These are phyloP conservation scores for Diaporthe sp. DNA, from an alignment of 2,329 filamentous ascomycete genomes.

Conservation along the genomic window DNA sequence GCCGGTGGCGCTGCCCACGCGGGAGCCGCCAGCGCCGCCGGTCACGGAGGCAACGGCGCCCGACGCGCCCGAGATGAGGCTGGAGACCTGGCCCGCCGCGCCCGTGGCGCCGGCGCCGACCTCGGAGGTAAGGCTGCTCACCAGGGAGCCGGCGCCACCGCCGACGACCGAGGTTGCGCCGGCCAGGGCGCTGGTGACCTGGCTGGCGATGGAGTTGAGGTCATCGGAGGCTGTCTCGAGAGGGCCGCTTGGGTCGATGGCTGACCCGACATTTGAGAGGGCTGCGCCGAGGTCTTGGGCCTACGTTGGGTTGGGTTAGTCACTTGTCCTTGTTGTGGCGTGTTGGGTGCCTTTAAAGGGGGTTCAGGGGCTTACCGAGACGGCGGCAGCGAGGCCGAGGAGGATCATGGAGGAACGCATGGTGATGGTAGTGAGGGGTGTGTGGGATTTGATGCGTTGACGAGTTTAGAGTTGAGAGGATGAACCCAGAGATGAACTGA, in stretches of 20 bases:
- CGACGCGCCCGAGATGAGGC: background rate
- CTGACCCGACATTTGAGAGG: constrained; percentile 8
- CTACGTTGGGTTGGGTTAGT: constrained; percentile 24
- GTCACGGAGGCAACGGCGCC: constrained; percentile 6
- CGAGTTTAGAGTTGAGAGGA: constrained; percentile 4
- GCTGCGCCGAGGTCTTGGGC: constrained; percentile 41
- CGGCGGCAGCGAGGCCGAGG: constrained; percentile 50
- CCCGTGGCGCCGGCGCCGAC: constrained; percentile 45
- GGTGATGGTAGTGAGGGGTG: constrained; percentile 26
- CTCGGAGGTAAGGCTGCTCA: constrained; percentile 37
- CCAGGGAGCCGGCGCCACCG: constrained; percentile 19
- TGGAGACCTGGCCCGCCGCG: constrained; percentile 30
- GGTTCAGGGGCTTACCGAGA: constrained; percentile 46
- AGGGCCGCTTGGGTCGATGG: constrained; percentile 30
- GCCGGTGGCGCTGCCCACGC: constrained; percentile 8
- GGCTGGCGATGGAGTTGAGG: constrained; percentile 24
- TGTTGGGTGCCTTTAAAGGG: background rate
- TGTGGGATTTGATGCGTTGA: constrained; percentile 6
- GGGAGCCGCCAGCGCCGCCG: constrained; percentile 3
- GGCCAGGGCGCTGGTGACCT: constrained; percentile 45
- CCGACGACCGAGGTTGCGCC: constrained; percentile 42
- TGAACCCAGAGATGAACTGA: background rate
- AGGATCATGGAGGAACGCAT: constrained; percentile 52
- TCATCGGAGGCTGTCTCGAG: constrained; percentile 39
- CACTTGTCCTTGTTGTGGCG: background rate